These are phyloP conservation scores for Chaetomium fimeti DNA, from an alignment of 495 filamentous ascomycete genomes.

Conservation along the genomic window DNA sequence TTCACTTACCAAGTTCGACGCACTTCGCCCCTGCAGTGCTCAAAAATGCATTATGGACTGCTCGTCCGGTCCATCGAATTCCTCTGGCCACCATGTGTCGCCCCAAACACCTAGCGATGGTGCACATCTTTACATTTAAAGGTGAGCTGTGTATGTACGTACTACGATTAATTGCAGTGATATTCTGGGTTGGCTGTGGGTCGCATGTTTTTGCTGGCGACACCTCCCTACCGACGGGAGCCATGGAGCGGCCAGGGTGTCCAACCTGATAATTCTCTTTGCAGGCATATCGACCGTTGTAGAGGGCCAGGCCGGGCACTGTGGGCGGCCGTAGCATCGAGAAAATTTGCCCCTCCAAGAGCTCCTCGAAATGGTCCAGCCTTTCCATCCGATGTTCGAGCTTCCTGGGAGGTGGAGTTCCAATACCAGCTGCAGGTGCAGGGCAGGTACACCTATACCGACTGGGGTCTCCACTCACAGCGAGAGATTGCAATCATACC, in stretches of 20 bases:
- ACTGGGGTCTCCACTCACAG: too few species aligned
- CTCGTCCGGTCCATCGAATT: neutral
- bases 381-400: too few species aligned
- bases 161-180: neutral
- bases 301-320: neutral
- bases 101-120: neutral
- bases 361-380: neutral
- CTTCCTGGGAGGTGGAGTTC: too few species aligned
- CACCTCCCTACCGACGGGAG: too few species aligned
- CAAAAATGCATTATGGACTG: neutral
- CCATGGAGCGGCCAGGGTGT: neutral
- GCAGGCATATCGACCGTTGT: neutral
- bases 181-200: neutral
- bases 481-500: too few species aligned
- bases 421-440: too few species aligned
- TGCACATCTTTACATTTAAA: neutral
- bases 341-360: neutral
- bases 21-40: neutral
- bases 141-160: neutral
- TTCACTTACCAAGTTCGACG: too few species aligned
- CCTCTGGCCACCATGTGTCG: neutral
- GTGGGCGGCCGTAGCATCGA: neutral
- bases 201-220: neutral
- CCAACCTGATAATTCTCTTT: neutral
- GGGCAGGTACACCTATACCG: too few species aligned